A percentile compares a stretch with the other conserved stretches of the same genome.
Evolutionary conservation across 345 rosid species (phyloP).

Genomic region (Euphorbia pulcherrima): DNA sequence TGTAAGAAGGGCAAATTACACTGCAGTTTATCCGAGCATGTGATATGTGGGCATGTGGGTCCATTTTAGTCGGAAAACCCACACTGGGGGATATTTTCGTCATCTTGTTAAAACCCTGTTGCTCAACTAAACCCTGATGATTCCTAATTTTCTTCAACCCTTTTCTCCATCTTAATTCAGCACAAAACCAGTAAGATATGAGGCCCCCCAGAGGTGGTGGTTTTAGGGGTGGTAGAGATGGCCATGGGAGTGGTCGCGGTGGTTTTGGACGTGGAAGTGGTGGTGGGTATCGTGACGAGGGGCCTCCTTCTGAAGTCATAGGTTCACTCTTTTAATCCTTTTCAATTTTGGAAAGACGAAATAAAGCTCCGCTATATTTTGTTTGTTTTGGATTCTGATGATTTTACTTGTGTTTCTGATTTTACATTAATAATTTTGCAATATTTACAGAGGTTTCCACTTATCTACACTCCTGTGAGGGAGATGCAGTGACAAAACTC

Average conservation of each 20-base stretch:
- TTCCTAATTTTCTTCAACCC: too few relatives aligned
- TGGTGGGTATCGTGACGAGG: constrained; percentile 57
- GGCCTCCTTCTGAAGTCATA: constrained; percentile 85
- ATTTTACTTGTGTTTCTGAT: too few relatives aligned
- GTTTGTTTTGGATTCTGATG: not conserved
- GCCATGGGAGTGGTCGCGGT: not conserved
- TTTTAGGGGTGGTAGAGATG: constrained; percentile 1
- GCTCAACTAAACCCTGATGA: too few relatives aligned
- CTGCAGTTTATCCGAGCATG: too few relatives aligned
- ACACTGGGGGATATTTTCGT: too few relatives aligned
- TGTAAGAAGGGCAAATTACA: too few relatives aligned
- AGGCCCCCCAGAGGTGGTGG: constrained; percentile 15
- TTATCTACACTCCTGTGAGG: constrained; percentile 85
- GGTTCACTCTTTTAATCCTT: constrained; percentile 35
- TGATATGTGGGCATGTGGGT: too few relatives aligned
- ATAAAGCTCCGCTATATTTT: not conserved
- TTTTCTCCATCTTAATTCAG: too few relatives aligned
- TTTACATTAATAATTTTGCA: too few relatives aligned
- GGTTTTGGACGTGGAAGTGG: constrained; percentile 23
- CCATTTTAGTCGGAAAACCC: too few relatives aligned
- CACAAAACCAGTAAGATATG: too few relatives aligned
- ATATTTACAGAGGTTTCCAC: constrained; percentile 58
- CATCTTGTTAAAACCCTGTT: too few relatives aligned
- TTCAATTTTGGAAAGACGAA: not conserved
- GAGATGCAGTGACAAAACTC: constrained; percentile 93